Percentiles rank a stretch among this genome's conserved stretches.
Evolutionary conservation across 2,329 filamentous ascomycete genomes (phyloP).

Genomic region (Raffaelea albimanens): DNA sequence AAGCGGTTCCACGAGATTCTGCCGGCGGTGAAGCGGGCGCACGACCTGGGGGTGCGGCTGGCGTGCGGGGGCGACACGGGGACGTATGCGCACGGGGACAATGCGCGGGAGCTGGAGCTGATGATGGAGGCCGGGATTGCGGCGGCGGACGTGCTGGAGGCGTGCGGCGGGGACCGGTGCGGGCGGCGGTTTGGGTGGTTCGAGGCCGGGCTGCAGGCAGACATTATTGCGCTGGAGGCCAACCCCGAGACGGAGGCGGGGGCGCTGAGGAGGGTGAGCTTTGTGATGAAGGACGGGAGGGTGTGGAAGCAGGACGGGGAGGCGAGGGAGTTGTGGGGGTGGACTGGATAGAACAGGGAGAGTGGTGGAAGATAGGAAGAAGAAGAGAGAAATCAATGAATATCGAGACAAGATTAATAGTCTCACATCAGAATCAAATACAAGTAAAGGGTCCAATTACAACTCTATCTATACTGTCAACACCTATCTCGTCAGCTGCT

Average conservation of each 20-base stretch:
- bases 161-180: constrained; percentile 41
- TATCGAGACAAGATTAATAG: too few species aligned
- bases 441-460: too few species aligned
- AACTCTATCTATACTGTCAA: too few species aligned
- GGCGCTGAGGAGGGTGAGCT: constrained; percentile 36
- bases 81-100: constrained; percentile 42
- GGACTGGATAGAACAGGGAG: too few species aligned
- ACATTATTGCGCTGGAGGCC: constrained; percentile 38
- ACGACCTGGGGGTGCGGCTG: constrained; percentile 36
- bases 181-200: constrained; percentile 44
- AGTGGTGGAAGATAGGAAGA: too few species aligned
- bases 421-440: too few species aligned
- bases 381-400: too few species aligned
- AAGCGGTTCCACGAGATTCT: constrained; percentile 22
- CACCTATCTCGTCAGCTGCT: too few species aligned
- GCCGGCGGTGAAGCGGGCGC: constrained; percentile 31
- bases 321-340: too few species aligned
- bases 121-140: constrained; percentile 40
- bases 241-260: constrained; percentile 30
- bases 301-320: constrained; percentile 30
- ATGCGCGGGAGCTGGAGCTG: constrained; percentile 43
- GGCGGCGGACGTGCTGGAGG: constrained; percentile 37
- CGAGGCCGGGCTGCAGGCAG: constrained; percentile 35
- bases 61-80: constrained; percentile 46
- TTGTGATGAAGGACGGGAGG: constrained; percentile 50